Percentiles rank a stretch among this genome's conserved stretches.
These are phyloP conservation scores for Hyphodiscus hymeniophilus DNA, from an alignment of 495 filamentous ascomycete species.

Conservation along the genomic window DNA sequence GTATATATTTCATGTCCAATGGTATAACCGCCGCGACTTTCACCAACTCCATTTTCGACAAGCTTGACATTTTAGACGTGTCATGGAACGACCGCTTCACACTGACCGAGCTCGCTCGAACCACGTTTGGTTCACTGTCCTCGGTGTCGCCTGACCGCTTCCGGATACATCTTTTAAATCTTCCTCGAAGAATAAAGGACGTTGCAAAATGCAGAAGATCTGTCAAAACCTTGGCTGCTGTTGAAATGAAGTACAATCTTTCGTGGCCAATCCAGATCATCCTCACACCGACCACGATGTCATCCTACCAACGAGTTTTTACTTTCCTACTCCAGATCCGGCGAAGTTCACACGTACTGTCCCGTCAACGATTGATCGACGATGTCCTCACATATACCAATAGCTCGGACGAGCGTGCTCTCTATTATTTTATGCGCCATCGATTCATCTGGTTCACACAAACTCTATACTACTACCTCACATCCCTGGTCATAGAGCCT, in stretches of 20 bases:
- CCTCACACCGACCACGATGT: slow-evolving; percentile 51
- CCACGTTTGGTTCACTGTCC: slow-evolving; percentile 45
- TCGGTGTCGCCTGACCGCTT: slow-evolving; percentile 53
- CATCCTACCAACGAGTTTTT: slow-evolving; percentile 60
- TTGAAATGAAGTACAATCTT: slow-evolving; percentile 54
- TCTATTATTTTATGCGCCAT: slow-evolving; percentile 58
- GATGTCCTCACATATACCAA: slow-evolving; percentile 16
- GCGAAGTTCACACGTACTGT: slow-evolving; percentile 60
- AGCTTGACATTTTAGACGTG: slow-evolving; percentile 56
- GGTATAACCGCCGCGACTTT: slow-evolving; percentile 55
- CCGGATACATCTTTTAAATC: slow-evolving; percentile 38
- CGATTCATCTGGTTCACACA: slow-evolving; percentile 74
- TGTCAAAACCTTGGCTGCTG: slow-evolving; percentile 41
- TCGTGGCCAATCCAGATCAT: slow-evolving; percentile 87
- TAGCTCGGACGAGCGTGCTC: slow-evolving; percentile 28
- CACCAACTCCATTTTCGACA: slow-evolving; percentile 63
- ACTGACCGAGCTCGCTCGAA: slow-evolving; percentile 70
- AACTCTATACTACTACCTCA: slow-evolving; percentile 65
- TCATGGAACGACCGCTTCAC: slow-evolving; percentile 79
- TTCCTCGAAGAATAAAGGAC: slow-evolving; percentile 34
- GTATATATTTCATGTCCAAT: slow-evolving; percentile 66
- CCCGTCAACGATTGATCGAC: slow-evolving; percentile 41
- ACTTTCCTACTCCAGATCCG: slow-evolving; percentile 71
- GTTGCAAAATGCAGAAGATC: slow-evolving; percentile 32
- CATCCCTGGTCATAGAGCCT: slow-evolving; percentile 58